Percentiles rank a stretch among this genome's conserved stretches.
These are phyloP conservation scores for Acacia concinna DNA, from an alignment of 331 rosid species.

Conservation along the genomic window DNA sequence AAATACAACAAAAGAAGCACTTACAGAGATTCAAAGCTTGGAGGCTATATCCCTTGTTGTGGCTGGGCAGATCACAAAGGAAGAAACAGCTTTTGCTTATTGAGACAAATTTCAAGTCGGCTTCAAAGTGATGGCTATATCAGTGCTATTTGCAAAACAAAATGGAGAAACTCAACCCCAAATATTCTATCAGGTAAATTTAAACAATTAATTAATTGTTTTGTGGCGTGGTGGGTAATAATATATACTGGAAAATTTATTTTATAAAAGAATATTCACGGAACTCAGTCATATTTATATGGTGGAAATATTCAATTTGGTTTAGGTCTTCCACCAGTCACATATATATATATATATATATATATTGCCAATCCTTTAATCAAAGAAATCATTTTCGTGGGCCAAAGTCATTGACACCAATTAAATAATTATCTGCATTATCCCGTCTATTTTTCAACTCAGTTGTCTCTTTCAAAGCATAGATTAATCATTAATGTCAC, in stretches of 20 bases:
- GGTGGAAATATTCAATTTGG: too few relatives aligned
- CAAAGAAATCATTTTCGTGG: not conserved
- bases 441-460: not conserved
- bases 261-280: too few relatives aligned
- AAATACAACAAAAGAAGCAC: constrained; percentile 46
- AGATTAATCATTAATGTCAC: not conserved
- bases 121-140: constrained; percentile 53
- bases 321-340: too few relatives aligned
- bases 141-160: constrained; percentile 72
- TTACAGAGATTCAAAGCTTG: constrained; percentile 36
- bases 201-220: too few relatives aligned
- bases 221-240: too few relatives aligned
- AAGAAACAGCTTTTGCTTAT: constrained; percentile 39
- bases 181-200: constrained; percentile 62
- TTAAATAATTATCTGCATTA: not conserved
- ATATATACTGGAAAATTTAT: too few relatives aligned
- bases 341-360: not conserved
- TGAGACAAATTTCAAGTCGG: constrained; percentile 52
- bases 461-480: constrained; percentile 4
- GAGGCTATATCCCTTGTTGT: constrained; percentile 33
- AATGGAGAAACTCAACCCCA: constrained; percentile 57
- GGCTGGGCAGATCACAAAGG: constrained; percentile 45
- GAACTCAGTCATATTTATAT: too few relatives aligned
- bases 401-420: not conserved
- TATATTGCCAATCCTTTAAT: not conserved